phyloP scores from a whole-genome alignment of 768 basidiomycete genomes.

The Kwoniella dejecticola region DNA sequence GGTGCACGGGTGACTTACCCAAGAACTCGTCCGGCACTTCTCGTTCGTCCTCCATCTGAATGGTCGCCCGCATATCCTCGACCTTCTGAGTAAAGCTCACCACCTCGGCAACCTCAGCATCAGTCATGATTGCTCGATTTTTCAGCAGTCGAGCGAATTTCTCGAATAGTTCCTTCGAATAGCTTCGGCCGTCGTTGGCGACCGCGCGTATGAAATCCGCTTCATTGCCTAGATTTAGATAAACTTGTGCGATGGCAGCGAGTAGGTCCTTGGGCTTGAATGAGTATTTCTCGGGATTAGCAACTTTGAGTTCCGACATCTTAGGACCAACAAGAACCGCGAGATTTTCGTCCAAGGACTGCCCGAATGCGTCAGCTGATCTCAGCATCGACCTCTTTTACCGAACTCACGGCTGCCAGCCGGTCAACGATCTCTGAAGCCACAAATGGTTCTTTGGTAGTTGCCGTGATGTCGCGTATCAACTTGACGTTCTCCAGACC shows the following conservation, averaged over 20 bases:
- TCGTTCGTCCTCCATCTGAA: constrained; percentile 77
- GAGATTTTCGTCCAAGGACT: constrained; percentile 80
- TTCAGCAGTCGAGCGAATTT: constrained; percentile 69
- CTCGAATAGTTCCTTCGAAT: constrained; percentile 79
- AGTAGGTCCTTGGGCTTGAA: constrained; percentile 83
- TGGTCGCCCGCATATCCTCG: constrained; percentile 73
- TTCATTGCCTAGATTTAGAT: constrained; percentile 80
- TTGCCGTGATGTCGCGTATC: constrained; percentile 86
- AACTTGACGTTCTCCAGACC: constrained; percentile 87
- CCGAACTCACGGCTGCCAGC: constrained; percentile 83
- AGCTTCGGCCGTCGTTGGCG: constrained; percentile 92
- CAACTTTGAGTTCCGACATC: constrained; percentile 80
- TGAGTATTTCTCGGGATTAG: constrained; percentile 81
- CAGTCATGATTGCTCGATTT: constrained; percentile 69
- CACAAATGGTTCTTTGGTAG: constrained; percentile 90
- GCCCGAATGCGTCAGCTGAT: neutral
- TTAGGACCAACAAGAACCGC: constrained; percentile 84
- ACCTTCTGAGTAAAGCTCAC: constrained; percentile 74
- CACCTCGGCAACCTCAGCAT: constrained; percentile 72
- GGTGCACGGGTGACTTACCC: constrained; percentile 61
- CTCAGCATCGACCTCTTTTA: neutral
- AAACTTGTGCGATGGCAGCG: constrained; percentile 84
- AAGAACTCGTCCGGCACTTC: constrained; percentile 95
- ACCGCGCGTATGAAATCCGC: constrained; percentile 79
- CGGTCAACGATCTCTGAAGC: constrained; percentile 93